Percentiles rank a stretch among this genome's conserved stretches.
Evolutionary conservation across 1,284 basidiomycete species (phyloP).

Genomic region (Pseudozyma tsukubaensis): DNA sequence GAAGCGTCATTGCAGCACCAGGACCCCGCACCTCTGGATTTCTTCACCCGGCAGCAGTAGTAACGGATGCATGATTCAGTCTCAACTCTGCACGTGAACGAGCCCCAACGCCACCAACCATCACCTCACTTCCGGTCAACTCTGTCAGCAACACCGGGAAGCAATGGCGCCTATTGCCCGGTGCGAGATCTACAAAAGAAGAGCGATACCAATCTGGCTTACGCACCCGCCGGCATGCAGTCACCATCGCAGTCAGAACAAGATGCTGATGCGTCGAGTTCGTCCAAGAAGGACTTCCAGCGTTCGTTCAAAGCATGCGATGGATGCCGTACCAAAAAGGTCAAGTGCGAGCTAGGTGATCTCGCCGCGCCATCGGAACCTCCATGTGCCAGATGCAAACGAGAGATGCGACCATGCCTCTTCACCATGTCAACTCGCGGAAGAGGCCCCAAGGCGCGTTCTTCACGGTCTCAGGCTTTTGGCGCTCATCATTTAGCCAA

Average conservation of each 20-base stretch:
- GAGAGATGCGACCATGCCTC: conserved; percentile 47
- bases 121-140: neutral
- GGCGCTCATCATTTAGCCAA: conserved; percentile 50
- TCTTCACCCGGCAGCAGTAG: no score
- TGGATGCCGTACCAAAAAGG: conserved; percentile 49
- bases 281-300: conserved; percentile 46
- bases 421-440: conserved; percentile 55
- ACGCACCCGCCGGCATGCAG: conserved; percentile 3
- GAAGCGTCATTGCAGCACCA: no score
- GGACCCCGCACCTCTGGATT: no score
- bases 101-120: neutral
- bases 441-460: conserved; percentile 44
- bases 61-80: no score
- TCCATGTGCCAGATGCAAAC: conserved; percentile 49
- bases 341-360: conserved; percentile 54
- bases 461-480: conserved; percentile 42
- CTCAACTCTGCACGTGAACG: no score
- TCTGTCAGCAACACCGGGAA: conserved; percentile 4
- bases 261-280: conserved; percentile 20
- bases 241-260: conserved; percentile 21
- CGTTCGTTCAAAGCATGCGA: conserved; percentile 55
- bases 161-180: conserved; percentile 27
- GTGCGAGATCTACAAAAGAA: conserved; percentile 27
- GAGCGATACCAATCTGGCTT: conserved; percentile 20
- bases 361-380: conserved; percentile 50